Percentiles rank a stretch among this genome's conserved stretches.
phyloP scores from a whole-genome alignment of 768 basidiomycete species.

The Candolleomyces aberdarensis region DNA sequence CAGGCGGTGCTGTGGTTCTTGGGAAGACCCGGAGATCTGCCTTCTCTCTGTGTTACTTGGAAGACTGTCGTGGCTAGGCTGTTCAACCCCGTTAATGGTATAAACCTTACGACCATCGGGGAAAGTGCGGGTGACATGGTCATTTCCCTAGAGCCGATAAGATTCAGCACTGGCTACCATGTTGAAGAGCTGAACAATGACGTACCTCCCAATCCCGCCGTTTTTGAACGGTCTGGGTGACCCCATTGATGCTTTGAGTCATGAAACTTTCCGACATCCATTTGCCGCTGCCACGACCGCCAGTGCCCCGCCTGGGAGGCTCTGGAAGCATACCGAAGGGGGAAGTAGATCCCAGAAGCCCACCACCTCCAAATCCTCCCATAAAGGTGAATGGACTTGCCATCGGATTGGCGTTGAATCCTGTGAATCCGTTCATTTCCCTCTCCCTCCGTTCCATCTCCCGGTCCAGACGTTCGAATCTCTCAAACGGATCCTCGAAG shows the following conservation, averaged over 20 bases:
- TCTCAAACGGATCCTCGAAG: slow-evolving; percentile 27
- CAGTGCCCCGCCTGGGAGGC: slow-evolving; percentile 9
- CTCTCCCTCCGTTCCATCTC: neutral
- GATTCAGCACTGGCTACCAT: slow-evolving; percentile 6
- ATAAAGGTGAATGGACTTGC: neutral
- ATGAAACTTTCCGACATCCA: slow-evolving; percentile 57
- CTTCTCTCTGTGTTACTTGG: neutral
- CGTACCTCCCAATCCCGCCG: slow-evolving; percentile 57
- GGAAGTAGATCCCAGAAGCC: neutral
- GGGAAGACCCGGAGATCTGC: neutral
- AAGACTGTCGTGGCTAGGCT: slow-evolving; percentile 30
- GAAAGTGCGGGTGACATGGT: slow-evolving; percentile 62
- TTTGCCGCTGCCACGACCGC: slow-evolving; percentile 16
- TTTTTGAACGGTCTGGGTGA: slow-evolving; percentile 57
- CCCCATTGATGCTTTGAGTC: slow-evolving; percentile 62
- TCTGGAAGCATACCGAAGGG: slow-evolving; percentile 18
- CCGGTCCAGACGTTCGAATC: neutral
- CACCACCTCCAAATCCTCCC: neutral
- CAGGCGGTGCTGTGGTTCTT: neutral
- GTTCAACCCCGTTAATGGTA: slow-evolving; percentile 67
- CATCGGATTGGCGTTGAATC: neutral
- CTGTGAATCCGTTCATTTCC: neutral
- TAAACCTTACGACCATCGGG: slow-evolving; percentile 65
- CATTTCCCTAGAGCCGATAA: slow-evolving; percentile 55
- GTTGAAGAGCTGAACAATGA: slow-evolving; percentile 6